These are phyloP conservation scores for Berberis thunbergii DNA, from an alignment of 164 flowering plant genomes.

Conservation along the genomic window DNA sequence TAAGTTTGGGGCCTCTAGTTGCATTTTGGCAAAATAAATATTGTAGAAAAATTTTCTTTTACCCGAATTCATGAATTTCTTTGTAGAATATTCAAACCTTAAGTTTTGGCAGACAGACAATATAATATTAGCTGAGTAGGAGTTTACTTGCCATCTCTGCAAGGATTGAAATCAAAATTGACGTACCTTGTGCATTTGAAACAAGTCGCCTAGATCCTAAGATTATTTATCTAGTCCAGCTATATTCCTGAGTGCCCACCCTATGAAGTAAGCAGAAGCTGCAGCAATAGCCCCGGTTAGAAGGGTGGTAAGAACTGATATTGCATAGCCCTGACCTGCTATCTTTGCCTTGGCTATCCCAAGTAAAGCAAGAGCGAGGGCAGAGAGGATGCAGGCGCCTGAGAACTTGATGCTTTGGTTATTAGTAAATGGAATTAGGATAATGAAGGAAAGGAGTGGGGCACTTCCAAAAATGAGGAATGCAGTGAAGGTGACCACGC, in stretches of 20 bases:
- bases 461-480: conserved; percentile 45
- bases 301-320: conserved; percentile 27
- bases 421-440: conserved; percentile 48
- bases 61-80: no score
- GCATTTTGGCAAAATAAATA: no score
- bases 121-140: no score
- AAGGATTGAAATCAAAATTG: no score
- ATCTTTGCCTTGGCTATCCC: conserved; percentile 51
- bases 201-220: no score
- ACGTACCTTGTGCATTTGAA: no score
- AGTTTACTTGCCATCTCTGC: no score
- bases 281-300: conserved; percentile 49
- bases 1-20: no score
- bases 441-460: conserved; percentile 54
- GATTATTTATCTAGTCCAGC: no score
- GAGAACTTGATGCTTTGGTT: conserved; percentile 32
- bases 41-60: no score
- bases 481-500: conserved; percentile 39
- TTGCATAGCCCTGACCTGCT: conserved; percentile 29
- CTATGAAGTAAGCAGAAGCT: conserved; percentile 40
- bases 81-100: no score
- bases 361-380: conserved; percentile 32
- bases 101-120: no score
- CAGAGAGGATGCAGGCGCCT: conserved; percentile 44
- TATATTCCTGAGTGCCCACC: conserved; percentile 36